Conservation (phyloP, 805 yeast genomes). For the Wickerhamomyces hampshirensis region DNA sequence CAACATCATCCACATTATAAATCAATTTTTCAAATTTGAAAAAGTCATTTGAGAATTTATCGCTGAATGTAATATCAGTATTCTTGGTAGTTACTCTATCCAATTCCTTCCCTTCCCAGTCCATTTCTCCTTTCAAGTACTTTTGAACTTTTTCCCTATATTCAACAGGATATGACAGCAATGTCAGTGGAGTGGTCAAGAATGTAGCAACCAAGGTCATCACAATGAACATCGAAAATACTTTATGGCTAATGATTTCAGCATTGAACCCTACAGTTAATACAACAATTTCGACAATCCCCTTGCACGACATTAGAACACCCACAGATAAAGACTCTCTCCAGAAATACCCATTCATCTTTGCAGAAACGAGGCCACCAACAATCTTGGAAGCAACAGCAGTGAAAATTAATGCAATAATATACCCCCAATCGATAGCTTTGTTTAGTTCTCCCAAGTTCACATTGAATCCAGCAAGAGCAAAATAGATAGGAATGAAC, state of each 20-base stretch:
- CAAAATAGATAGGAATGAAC: conserved; percentile 74
- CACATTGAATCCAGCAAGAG: conserved; percentile 70
- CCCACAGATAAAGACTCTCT: conserved; percentile 77
- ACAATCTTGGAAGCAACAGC: conserved; percentile 64
- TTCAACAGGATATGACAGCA: conserved; percentile 53
- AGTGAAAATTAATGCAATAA: conserved; percentile 58
- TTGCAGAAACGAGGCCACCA: conserved; percentile 67
- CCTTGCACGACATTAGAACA: conserved; percentile 81
- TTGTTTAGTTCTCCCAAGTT: conserved; percentile 57
- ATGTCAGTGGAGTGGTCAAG: conserved; percentile 72
- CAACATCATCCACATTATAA: conserved; percentile 22
- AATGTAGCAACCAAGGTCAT: conserved; percentile 81
- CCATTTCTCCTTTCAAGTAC: conserved; percentile 24
- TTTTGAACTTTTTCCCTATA: conserved; percentile 48
- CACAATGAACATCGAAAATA: conserved; percentile 75
- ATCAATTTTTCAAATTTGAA: conserved; percentile 17
- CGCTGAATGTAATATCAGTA: conserved; percentile 9
- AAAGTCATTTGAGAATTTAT: conserved; percentile 4
- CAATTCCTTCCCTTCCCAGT: conserved; percentile 27
- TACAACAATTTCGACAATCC: conserved; percentile 81
- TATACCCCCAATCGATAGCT: conserved; percentile 78
- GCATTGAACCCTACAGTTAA: conserved; percentile 70
- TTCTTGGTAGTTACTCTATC: conserved; percentile 8
- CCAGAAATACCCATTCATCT: conserved; percentile 57
- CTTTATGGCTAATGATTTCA: conserved; percentile 56